These are phyloP conservation scores for Neopestalotiopsis rosae DNA, from an alignment of 2,329 filamentous ascomycete species.

Conservation along the genomic window DNA sequence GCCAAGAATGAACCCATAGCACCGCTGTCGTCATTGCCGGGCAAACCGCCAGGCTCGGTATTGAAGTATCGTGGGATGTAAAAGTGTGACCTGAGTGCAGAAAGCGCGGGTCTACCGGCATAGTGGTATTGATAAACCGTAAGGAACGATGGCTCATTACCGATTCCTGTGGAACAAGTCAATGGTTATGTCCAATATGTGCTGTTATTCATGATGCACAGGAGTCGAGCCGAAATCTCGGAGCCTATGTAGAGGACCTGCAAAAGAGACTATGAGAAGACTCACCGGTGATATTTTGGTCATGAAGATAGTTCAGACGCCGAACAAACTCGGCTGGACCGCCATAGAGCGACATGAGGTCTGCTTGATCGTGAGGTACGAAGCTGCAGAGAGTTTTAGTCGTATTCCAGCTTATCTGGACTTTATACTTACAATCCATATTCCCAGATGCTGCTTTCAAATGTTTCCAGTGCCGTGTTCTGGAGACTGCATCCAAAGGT, in stretches of 20 bases:
- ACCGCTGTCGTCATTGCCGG: conserved; percentile 74
- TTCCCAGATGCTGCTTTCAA: conserved; percentile 75
- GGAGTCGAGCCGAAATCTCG: no score
- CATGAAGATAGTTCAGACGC: conserved; percentile 69
- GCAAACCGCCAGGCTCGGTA: conserved; percentile 62
- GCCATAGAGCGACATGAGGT: conserved; percentile 64
- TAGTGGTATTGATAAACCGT: conserved; percentile 74
- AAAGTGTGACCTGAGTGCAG: conserved; percentile 59
- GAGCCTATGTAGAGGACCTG: conserved; percentile 24
- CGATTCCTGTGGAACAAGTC: conserved; percentile 36
- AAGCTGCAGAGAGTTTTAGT: conserved; percentile 38
- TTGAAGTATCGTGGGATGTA: conserved; percentile 72
- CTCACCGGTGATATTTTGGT: conserved; percentile 60
- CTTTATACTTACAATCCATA: conserved; percentile 65
- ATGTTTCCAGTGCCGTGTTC: conserved; percentile 69
- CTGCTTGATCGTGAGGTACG: conserved; percentile 58
- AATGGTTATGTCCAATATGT: conserved; percentile 9
- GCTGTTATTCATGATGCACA: no score
- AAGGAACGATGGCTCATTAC: conserved; percentile 57
- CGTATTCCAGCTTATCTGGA: fast-evolving
- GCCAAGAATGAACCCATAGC: conserved; percentile 73
- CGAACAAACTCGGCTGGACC: conserved; percentile 61
- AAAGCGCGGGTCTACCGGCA: conserved; percentile 64
- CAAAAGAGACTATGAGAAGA: conserved; percentile 40
- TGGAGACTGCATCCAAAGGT: conserved; percentile 58